Evolutionary conservation across 23 red algal genomes (phyloP).

Genomic region (Chondrus crispus): DNA sequence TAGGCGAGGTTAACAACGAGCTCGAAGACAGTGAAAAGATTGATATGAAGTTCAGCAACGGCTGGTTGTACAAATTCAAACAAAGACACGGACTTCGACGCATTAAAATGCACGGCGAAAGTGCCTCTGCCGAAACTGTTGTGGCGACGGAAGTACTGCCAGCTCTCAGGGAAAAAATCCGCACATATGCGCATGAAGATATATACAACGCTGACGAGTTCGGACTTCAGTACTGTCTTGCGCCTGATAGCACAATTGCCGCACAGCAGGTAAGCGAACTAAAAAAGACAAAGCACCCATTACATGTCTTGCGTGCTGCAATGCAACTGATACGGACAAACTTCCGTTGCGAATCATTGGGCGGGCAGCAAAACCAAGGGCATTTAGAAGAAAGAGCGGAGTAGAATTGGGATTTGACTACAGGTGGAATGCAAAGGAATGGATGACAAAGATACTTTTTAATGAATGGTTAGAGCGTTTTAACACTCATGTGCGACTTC

Average conservation of each 20-base stretch:
- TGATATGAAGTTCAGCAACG: background rate
- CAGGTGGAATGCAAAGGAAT: background rate
- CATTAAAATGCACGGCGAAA: background rate
- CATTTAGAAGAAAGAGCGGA: background rate
- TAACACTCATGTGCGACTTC: background rate
- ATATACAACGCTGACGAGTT: conserved; percentile 7
- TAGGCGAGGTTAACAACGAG: too few species aligned
- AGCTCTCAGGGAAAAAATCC: background rate
- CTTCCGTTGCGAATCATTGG: background rate
- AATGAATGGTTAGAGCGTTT: background rate
- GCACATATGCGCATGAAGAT: background rate
- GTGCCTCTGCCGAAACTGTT: background rate
- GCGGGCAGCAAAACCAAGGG: background rate
- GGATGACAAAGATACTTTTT: conserved; percentile 5
- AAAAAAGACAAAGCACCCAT: background rate
- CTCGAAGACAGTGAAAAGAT: background rate
- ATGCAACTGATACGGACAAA: background rate
- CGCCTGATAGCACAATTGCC: background rate
- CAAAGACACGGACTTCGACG: background rate
- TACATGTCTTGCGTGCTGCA: background rate
- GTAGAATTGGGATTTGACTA: background rate
- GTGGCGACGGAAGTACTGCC: background rate
- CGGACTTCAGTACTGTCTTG: background rate
- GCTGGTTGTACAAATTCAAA: background rate
- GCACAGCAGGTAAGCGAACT: background rate